Base-by-base conservation (phyloP, 371 early-diverging fungal species). In the Smittium mucronatum region DNA sequence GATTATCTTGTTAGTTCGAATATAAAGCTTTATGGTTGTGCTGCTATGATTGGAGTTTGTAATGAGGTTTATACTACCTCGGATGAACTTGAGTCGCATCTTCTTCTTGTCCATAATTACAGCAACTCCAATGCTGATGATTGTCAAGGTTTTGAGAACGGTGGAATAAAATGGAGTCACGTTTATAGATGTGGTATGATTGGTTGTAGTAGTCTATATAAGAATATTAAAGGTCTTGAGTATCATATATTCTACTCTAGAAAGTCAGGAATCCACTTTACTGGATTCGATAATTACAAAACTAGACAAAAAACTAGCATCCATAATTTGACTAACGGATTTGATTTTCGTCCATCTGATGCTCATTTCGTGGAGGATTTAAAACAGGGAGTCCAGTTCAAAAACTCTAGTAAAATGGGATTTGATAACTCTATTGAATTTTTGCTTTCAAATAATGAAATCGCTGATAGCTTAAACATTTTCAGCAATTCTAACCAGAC, bases 201-300 rank as follows among this genome's bases (percentile, higher is more conserved):
- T 2, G 87, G 83, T 0, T 97, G 98, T 70, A 81, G 84, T 26
- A 94, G 92, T 72, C 78, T 85, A 29, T 99, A 98, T 84, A 97
- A 97, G 77, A 97, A 97, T 78, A 85, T 92, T 72, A 97, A 93
- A 72, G 99, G 99, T 2, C 83, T 99, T 8, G 91, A 93, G 74
- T 95, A 95, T 78, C 96, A 95, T 73, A 81, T 95, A 36, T 84
- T 88, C 64, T 88, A 90, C 67, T 88, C 91, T 28, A 74, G 73
- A 70, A 78, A 78, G 57, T 63, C 79, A 15, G 33, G 26, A 11
- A 30, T 33, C 33, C 63, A 61, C 63, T 33, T 61, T 61, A 47
- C 47, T 47, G 47, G 21, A 47, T 47, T 47, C 21, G 47, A 47
- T 11, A 11, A 5, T 47, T 47, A 11, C 47, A 47, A 47, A 21